Percentiles rank a stretch among this genome's conserved stretches.
Conservation (phyloP, 805 yeast species). For the Saccharomyces jurei region DNA sequence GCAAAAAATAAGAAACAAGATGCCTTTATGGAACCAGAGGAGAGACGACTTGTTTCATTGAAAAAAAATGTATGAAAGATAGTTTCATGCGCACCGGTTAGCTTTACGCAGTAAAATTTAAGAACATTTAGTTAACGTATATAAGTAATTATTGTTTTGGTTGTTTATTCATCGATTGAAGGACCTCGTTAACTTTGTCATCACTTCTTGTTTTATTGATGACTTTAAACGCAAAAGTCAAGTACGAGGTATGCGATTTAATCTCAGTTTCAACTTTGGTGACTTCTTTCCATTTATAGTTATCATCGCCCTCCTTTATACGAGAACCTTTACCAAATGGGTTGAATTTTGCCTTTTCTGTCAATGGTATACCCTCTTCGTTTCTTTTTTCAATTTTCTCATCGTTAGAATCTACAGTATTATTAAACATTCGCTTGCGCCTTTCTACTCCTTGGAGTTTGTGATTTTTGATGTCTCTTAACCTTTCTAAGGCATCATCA, state of each 20-base stretch:
- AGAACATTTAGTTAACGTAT: not conserved
- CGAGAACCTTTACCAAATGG: constrained; percentile 91
- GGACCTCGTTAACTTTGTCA: constrained; percentile 4
- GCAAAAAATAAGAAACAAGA: constrained; percentile 46
- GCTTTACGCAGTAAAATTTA: not conserved
- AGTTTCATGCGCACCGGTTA: not conserved
- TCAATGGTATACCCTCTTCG: constrained; percentile 24
- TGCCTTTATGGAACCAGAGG: constrained; percentile 76
- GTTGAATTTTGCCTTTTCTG: constrained; percentile 54
- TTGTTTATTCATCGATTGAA: constrained; percentile 1
- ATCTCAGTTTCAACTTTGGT: constrained; percentile 76
- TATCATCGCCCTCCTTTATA: constrained; percentile 78
- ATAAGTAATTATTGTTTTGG: not conserved
- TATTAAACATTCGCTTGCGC: constrained; percentile 33
- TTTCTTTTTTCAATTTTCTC: constrained; percentile 18
- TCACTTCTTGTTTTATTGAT: constrained; percentile 18
- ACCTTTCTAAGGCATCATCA: constrained; percentile 70
- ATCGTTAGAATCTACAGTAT: constrained; percentile 22
- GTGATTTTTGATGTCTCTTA: constrained; percentile 71
- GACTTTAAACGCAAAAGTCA: constrained; percentile 72
- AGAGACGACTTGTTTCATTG: constrained; percentile 32
- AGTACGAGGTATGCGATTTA: constrained; percentile 87
- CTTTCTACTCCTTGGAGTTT: constrained; percentile 58
- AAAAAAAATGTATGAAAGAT: not conserved
- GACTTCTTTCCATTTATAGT: constrained; percentile 75